Conservation (phyloP, 2,329 filamentous ascomycete species). For the Fusarium odoratissimum region DNA sequence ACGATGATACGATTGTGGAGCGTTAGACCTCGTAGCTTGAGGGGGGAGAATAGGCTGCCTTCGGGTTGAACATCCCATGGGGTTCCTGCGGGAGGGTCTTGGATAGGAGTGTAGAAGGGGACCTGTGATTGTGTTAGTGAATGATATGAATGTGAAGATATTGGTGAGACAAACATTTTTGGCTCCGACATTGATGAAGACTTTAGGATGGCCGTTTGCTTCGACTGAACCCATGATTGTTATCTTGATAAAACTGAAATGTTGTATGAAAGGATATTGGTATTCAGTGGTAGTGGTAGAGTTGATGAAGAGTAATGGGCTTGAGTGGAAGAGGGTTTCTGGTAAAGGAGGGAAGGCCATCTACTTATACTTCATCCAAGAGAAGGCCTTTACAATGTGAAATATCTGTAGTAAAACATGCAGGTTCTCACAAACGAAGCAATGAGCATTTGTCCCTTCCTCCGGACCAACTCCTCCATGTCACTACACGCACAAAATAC, state of each 20-base stretch:
- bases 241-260: background rate
- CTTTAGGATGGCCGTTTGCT: slow-evolving; percentile 6
- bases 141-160: background rate
- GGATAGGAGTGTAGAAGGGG: slow-evolving; percentile 42
- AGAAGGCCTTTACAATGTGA: background rate
- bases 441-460: background rate
- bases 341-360: background rate
- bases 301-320: too few species aligned
- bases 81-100: slow-evolving; percentile 42
- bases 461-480: background rate
- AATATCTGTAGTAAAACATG: background rate
- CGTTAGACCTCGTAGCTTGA: slow-evolving; percentile 56
- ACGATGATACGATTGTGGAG: slow-evolving; percentile 61
- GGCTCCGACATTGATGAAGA: slow-evolving; percentile 37
- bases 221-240: background rate
- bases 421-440: background rate
- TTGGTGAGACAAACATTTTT: slow-evolving; percentile 21
- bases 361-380: slow-evolving; percentile 5
- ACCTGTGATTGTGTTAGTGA: slow-evolving; percentile 9
- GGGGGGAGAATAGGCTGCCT: slow-evolving; percentile 55
- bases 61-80: slow-evolving; percentile 41
- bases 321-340: background rate
- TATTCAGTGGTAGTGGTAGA: background rate
- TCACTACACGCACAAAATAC: background rate
- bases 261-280: background rate